Percentiles rank a stretch among this genome's conserved stretches.
These are phyloP conservation scores for Malania oleifera DNA, from an alignment of 164 flowering plant genomes.

Conservation along the genomic window DNA sequence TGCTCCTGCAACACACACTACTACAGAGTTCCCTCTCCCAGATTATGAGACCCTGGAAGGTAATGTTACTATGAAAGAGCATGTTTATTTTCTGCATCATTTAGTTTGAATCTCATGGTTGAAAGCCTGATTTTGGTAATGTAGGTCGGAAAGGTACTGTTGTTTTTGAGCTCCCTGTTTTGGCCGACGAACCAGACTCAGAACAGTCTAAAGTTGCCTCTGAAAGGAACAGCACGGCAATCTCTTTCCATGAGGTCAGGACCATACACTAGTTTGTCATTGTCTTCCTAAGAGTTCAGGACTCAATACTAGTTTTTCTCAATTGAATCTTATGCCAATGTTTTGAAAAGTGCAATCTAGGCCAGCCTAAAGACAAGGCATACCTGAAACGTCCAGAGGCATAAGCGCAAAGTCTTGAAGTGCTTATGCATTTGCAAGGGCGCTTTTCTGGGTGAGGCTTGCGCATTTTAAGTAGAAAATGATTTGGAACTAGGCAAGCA, in stretches of 20 bases:
- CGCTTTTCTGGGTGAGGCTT: too few relatives aligned
- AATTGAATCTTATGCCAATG: too few relatives aligned
- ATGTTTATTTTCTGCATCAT: slow-evolving; percentile 7
- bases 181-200: slow-evolving; percentile 5
- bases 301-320: neutral
- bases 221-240: slow-evolving; percentile 3
- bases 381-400: too few relatives aligned
- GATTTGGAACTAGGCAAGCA: too few relatives aligned
- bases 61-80: neutral
- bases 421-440: too few relatives aligned
- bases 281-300: slow-evolving; percentile 30
- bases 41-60: slow-evolving; percentile 7
- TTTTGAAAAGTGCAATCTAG: too few relatives aligned
- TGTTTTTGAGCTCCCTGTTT: slow-evolving; percentile 14
- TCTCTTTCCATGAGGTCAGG: slow-evolving; percentile 31
- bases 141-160: slow-evolving; percentile 1
- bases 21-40: slow-evolving; percentile 1
- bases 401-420: too few relatives aligned
- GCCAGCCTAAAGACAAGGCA: too few relatives aligned
- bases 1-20: slow-evolving; percentile 8
- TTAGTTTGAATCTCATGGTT: too few relatives aligned
- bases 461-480: too few relatives aligned
- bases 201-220: slow-evolving; percentile 1
- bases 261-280: neutral
- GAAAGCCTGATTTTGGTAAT: neutral